Evolutionary conservation across 1,284 basidiomycete genomes (phyloP).

Genomic region (Heterobasidion occidentale): DNA sequence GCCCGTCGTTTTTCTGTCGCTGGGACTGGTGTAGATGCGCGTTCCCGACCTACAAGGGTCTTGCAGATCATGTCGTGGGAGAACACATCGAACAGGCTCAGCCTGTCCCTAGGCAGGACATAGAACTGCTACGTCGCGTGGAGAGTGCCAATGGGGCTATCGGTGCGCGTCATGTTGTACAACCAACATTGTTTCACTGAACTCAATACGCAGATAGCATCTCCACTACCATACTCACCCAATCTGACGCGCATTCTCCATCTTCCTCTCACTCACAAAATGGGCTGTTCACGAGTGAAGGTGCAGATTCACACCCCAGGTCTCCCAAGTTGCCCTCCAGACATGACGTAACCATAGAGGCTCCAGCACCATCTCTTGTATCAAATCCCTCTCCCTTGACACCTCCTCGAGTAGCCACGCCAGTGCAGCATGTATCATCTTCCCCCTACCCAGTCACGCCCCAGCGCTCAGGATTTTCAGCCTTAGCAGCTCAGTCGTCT

Average conservation of each 20-base stretch:
- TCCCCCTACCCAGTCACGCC: not conserved
- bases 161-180: not conserved
- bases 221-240: not conserved
- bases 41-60: slow-evolving; percentile 7
- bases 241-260: not conserved
- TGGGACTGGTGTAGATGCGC: slow-evolving; percentile 15
- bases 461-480: not conserved
- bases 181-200: not conserved
- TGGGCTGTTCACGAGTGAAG: too few species aligned
- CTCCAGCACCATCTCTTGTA: too few species aligned
- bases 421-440: not conserved
- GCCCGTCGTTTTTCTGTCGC: slow-evolving; percentile 11
- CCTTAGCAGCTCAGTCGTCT: not conserved
- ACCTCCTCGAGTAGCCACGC: not conserved
- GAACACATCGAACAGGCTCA: slow-evolving; percentile 13
- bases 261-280: too few species aligned
- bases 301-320: too few species aligned
- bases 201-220: not conserved
- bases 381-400: not conserved
- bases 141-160: not conserved
- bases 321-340: too few species aligned
- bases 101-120: slow-evolving; percentile 13
- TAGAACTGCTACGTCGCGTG: slow-evolving; percentile 3
- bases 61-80: slow-evolving; percentile 14
- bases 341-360: too few species aligned